Evolutionary conservation across 164 flowering plant genomes (phyloP), one percentile per base, ranked within the genome.

Genomic region (Nymphaea thermarum): DNA sequence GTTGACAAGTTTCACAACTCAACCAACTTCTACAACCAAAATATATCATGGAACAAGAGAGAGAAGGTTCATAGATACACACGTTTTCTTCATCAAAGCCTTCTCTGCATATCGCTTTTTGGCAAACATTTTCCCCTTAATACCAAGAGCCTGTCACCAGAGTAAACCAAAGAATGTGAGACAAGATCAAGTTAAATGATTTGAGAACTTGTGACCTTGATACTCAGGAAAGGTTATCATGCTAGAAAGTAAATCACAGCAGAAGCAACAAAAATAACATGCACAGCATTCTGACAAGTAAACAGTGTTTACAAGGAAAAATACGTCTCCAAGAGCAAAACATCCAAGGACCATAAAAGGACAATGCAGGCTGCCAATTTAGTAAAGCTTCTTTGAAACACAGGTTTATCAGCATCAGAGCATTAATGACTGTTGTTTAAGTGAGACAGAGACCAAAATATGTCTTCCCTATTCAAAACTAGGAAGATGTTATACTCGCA

Each of bases 11-110:
- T 6, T 12, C 6, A 47, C 55, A 12, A 47, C 11, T 47, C 10
- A 2, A 47, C 55, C 55, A 6, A 12, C 10, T 47, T 47, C 6
- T 47, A 47, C 55, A 47, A 47, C 55, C 55, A 47, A 47, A 6
- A 47, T 12, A 6, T 47, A 6, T 6, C 11, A 47, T 6, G 11
- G 11, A 12, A 47, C 6, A 6, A 47, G 55, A 6, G 11, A 47
- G 11, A 8, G 42, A 25, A 60, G 25, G 11, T 16, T 2, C 18
- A 43, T 44, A 17, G 12, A 36, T 42, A 73, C 93, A 82, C 70
- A 94, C 99, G 99, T 94, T 79, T 83, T 91, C 91, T 91, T 94
- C 99, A 94, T 88, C 64, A 78, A 81, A 4, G 89, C 97, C 79
- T 94, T 91, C 77, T 91, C 96, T 1, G 85, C 81, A 73, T 89